Percentiles rank a stretch among this genome's conserved stretches.
Evolutionary conservation across 2,329 filamentous ascomycete species (phyloP).

Genomic region (Aspergillus persii): DNA sequence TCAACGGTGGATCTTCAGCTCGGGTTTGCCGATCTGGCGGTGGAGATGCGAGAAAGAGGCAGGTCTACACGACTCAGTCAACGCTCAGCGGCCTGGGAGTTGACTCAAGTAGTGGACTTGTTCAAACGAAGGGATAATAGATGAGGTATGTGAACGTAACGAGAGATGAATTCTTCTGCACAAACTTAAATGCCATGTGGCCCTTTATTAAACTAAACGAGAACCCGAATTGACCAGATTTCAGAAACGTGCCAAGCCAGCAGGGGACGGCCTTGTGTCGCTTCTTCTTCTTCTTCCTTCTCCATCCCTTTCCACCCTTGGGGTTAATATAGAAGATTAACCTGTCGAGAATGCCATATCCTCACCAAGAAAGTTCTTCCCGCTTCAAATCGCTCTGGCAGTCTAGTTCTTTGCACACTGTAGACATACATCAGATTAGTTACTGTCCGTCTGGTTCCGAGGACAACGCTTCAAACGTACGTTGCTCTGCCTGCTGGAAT

Average conservation of each 20-base stretch:
- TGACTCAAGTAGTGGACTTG: too few species aligned
- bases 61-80: slow-evolving; percentile 8
- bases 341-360: neutral
- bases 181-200: neutral
- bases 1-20: neutral
- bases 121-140: too few species aligned
- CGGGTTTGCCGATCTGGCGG: neutral
- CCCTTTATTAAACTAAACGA: neutral
- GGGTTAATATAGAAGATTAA: too few species aligned
- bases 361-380: slow-evolving; percentile 15
- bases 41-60: slow-evolving; percentile 11
- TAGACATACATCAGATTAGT: slow-evolving; percentile 1
- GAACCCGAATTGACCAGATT: slow-evolving; percentile 2
- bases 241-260: slow-evolving; percentile 2
- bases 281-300: neutral
- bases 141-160: too few species aligned
- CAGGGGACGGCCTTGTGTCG: neutral
- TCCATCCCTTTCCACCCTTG: neutral
- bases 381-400: slow-evolving; percentile 4
- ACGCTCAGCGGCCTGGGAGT: neutral
- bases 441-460: neutral
- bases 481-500: slow-evolving; percentile 29
- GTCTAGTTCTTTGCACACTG: slow-evolving; percentile 24
- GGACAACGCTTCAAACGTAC: slow-evolving; percentile 11
- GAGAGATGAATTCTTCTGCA: too few species aligned